Evolutionary conservation across 192 early-diverging fungal species (phyloP), one percentile per base, ranked within the genome.

Genomic region (Podila epigama): DNA sequence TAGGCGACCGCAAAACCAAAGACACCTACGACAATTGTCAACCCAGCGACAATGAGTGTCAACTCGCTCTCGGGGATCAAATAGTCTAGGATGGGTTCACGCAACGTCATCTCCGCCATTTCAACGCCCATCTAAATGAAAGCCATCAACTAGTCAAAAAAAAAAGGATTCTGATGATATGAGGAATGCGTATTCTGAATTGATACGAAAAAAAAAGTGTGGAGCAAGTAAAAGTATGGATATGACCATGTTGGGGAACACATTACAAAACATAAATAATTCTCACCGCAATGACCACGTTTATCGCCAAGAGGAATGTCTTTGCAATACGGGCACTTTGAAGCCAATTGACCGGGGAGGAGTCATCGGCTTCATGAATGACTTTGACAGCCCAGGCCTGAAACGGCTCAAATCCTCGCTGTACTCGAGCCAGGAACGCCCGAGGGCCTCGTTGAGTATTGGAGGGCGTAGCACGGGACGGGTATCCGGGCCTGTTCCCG

Each of bases 1-100:
- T 68, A 68, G 16, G 66, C 66, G 48, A 68, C 66, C 13, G 57
- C 66, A 16, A 68, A 60, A 51, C 66, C 66, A 68, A 68, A 68
- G 15, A 36, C 66, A 25, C 66, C 44, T 60, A 36, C 9, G 18
- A 52, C 66, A 68, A 68, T 60, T 36, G 50, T 68, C 12, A 68
- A 42, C 29, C 66, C 55, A 15, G 66, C 56, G 34, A 29, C 57
- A 35, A 52, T 4, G 50, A 68, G 34, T 0, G 58, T 41, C 8
- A 41, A 16, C 34, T 68, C 66, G 41, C 57, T 68, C 58, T 68
- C 57, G 27, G 66, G 66, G 53, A 68, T 56, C 57, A 68, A 40
- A n/a, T 68, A 52, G 29, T 68, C 66, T n/a, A 68, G 36, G 16
- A 68, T 50, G 15, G 66, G 66, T 60, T 68, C 66, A 32, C 66